Base-by-base conservation (phyloP, 192 early-diverging fungal species). In the Backusella westeae region DNA sequence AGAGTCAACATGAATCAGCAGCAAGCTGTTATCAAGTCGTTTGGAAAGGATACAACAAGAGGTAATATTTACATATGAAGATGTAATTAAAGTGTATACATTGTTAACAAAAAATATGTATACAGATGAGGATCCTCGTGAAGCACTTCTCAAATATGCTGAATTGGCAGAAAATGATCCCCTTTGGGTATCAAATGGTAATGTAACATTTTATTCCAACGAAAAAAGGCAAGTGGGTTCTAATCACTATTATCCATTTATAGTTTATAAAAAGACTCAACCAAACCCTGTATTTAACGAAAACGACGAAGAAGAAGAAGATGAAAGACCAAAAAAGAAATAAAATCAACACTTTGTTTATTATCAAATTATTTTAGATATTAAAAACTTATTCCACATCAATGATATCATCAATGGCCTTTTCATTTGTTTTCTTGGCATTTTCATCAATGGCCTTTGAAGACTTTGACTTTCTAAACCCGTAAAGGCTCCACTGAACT, bases 91-190 rank as follows among this genome's bases (percentile, higher is more conserved):
- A 65, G 5, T 39, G 4, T 65, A 68, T 42, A 38, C 19, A 65
- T 66, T 23, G 15, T 4, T 44, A 17, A 44, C 42, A 44, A 14
- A 44, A 44, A 12, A 39, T 39, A 10, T 39, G 3, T 39, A 12
- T 44, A 12, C 91, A 65, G 93, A 95, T 72, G 95, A 96, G 74
- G 97, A 99, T 85, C 97, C 97, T 12, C 85, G 97, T 65, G 96
- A 93, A 67, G 97, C 95, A 3, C 87, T 99, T 76, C 81, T 99
- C 35, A 93, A 89, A 73, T 96, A 95, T 85, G 96, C 97, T 0
- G 84, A 89, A 3, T 85, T 87, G 1, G 94, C 95, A 0, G 91
- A 93, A 75, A 84, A 86, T 36, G 92, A 98, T 75, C 96, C 96
- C 6, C 89, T 89, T 81, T 99, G 95, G 91, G 90, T 97, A 75